Evolutionary conservation across 345 rosid species (phyloP).

Genomic region (Litchi chinensis): DNA sequence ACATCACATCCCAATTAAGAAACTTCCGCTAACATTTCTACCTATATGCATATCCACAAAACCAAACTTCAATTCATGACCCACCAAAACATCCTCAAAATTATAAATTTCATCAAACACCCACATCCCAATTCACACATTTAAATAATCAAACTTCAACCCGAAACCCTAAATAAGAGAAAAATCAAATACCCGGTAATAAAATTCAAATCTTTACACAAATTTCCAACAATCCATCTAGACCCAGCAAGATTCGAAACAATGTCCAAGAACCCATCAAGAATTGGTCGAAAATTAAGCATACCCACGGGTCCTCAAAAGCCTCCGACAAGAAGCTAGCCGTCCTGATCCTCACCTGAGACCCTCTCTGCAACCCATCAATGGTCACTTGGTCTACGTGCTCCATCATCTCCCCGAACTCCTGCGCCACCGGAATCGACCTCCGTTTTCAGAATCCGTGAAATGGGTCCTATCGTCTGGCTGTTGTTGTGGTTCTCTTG

Average conservation of each 20-base stretch:
- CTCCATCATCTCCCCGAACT: conserved; percentile 98
- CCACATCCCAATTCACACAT: conserved; percentile 10
- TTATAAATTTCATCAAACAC: background rate
- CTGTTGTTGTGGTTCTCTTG: conserved; percentile 40
- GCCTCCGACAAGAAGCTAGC: conserved; percentile 88
- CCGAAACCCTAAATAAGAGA: background rate
- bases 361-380: conserved; percentile 84
- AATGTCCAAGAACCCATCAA: conserved; percentile 3
- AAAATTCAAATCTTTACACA: background rate
- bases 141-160: background rate
- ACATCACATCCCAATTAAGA: background rate
- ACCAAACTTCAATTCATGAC: background rate
- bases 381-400: conserved; percentile 94
- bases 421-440: conserved; percentile 63
- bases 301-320: conserved; percentile 76
- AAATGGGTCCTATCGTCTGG: conserved; percentile 15
- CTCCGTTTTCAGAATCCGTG: conserved; percentile 38
- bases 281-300: conserved; percentile 14
- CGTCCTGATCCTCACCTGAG: conserved; percentile 77
- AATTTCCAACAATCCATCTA: background rate
- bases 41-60: background rate
- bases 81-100: background rate
- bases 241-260: background rate
- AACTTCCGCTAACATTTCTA: background rate
- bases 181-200: background rate